phyloP scores from a whole-genome alignment of 1,139 yeast genomes.

The Debaryomyces nepalensis region DNA sequence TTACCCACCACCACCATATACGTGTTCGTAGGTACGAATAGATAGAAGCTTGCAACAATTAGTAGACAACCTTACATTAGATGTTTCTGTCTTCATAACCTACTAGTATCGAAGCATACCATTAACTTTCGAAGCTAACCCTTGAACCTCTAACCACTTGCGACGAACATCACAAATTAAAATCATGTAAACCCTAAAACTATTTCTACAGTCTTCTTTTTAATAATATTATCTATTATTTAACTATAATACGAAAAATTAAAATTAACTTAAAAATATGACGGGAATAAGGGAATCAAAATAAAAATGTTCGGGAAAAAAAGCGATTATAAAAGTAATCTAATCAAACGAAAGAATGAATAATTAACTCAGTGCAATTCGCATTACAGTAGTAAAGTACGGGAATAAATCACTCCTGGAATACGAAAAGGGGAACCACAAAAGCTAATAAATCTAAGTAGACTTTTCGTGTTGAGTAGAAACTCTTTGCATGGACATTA shows the following conservation, averaged over 20 bases:
- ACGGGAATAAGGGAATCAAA: conserved; percentile 35
- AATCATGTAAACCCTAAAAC: no score
- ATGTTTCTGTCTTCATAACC: no score
- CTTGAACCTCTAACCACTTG: no score
- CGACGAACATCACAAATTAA: no score
- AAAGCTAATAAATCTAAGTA: conserved; percentile 29
- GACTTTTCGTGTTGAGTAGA: conserved; percentile 95
- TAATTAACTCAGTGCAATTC: conserved; percentile 6
- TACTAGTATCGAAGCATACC: no score
- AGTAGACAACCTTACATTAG: background rate
- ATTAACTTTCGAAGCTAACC: no score
- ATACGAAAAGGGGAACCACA: conserved; percentile 6
- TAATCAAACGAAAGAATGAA: conserved; percentile 6
- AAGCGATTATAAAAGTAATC: conserved; percentile 19
- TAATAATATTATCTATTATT: conserved; percentile 36
- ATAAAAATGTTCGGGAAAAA: conserved; percentile 20
- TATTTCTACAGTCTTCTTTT: no score
- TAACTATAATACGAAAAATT: conserved; percentile 31
- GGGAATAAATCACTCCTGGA: conserved; percentile 9
- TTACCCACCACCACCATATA: background rate
- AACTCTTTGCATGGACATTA: conserved; percentile 97
- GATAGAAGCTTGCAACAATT: no score
- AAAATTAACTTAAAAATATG: conserved; percentile 27
- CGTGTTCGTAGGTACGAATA: no score
- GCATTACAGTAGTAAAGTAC: background rate